A percentile compares a stretch with the other conserved stretches of the same genome.
Evolutionary conservation across 805 yeast genomes (phyloP).

Genomic region (Tetrapisispora pingtungensis): DNA sequence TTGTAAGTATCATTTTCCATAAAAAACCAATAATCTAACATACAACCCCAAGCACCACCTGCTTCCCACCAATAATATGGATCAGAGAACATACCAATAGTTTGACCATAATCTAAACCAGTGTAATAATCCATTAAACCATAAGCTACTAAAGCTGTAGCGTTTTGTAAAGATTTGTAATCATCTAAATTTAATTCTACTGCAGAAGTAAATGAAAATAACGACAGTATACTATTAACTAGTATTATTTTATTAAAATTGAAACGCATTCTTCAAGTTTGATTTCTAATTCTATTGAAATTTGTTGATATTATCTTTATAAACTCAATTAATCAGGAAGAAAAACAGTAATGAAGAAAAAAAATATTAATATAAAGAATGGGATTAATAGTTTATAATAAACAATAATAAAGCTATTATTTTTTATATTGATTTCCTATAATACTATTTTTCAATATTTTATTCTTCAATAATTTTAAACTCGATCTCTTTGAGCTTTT

Average conservation of each 20-base stretch:
- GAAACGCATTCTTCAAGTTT: not conserved
- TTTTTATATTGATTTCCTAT: too few species aligned
- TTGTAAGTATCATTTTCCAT: slow-evolving; percentile 63
- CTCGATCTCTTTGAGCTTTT: too few species aligned
- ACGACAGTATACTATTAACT: not conserved
- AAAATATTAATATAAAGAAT: too few species aligned
- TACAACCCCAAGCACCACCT: slow-evolving; percentile 87
- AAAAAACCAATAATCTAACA: slow-evolving; percentile 68
- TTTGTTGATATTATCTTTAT: too few species aligned
- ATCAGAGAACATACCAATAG: slow-evolving; percentile 74
- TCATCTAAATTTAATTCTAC: slow-evolving; percentile 24
- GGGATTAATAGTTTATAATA: too few species aligned
- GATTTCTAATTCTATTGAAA: too few species aligned
- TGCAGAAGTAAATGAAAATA: slow-evolving; percentile 5
- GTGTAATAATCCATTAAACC: slow-evolving; percentile 80
- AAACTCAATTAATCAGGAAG: too few species aligned
- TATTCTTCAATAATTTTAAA: too few species aligned
- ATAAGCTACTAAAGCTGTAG: slow-evolving; percentile 48
- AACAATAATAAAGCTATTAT: too few species aligned
- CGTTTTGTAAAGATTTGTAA: slow-evolving; percentile 31
- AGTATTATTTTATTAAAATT: not conserved
- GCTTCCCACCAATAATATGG: slow-evolving; percentile 99
- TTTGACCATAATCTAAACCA: slow-evolving; percentile 58
- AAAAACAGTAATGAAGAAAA: too few species aligned
- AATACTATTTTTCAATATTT: too few species aligned